A percentile compares a stretch with the other conserved stretches of the same genome.
Conservation (phyloP, 129 eudicot genomes). For the Gnaphalium uliginosum region DNA sequence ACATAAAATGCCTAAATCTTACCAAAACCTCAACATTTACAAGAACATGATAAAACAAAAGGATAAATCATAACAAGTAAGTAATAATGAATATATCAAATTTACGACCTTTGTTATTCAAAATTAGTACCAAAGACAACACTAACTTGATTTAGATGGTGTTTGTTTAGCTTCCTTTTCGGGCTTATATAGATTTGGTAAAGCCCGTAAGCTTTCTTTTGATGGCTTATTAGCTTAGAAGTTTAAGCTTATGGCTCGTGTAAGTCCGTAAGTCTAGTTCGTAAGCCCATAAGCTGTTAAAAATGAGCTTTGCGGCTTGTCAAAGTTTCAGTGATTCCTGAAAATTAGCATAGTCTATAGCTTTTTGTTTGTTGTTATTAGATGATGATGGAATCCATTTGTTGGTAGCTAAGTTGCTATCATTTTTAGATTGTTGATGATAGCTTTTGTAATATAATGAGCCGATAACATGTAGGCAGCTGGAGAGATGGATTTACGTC, state of each 20-base stretch:
- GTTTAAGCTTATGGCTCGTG: no score
- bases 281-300: no score
- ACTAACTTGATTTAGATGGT: not conserved
- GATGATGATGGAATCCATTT: not conserved
- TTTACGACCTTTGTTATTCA: not conserved
- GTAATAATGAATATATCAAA: no score
- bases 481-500: conserved; percentile 83
- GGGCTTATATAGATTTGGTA: not conserved
- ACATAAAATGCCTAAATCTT: not conserved
- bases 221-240: no score
- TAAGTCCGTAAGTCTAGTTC: no score
- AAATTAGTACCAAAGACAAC: not conserved
- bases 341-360: no score
- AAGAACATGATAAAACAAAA: not conserved
- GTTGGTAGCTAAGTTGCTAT: not conserved
- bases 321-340: no score
- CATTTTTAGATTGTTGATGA: not conserved
- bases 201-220: not conserved
- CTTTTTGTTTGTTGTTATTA: not conserved
- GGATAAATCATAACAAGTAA: not conserved
- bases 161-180: no score
- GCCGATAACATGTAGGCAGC: conserved; percentile 71
- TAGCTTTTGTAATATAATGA: conserved; percentile 8
- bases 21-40: not conserved
- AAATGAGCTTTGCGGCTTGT: no score